Base-by-base conservation (phyloP, 2,329 filamentous ascomycete genomes). In the Dactylella cylindrospora region DNA sequence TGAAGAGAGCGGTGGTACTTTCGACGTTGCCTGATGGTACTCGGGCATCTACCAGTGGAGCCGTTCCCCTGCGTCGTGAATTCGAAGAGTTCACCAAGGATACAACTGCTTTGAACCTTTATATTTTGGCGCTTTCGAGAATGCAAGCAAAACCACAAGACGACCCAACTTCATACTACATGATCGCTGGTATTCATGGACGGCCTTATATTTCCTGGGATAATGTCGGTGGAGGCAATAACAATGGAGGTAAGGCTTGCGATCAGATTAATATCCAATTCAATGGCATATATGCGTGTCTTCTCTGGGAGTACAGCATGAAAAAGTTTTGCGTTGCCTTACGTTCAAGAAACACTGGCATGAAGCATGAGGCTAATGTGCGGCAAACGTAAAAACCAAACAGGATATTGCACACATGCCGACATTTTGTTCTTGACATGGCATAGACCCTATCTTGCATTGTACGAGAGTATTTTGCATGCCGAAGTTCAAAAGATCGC, bases 181-280 rank as follows among this genome's bases (percentile, higher is more conserved):
- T 88, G 69, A 79, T 94, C 67, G 80, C 85, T 60, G 86, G 88
- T 87, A 88, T 95, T 67, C 89, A 95, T 72, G 89, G 88, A 46
- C 59, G 52, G 35, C 59, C 59, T 19, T 64, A 57, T 12, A 36
- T 64, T 12, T 31, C 59, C 17, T 64, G 59, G 59, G 59, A 64
- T 22, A 39, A 28, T 17, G 57, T 62, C 17, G 33, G 12, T 8
- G 57, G 57, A 29, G 57, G 57, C 36, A 54, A 62, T 38, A 61
- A 61, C 35, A 32, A 45, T 38, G 57, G 57, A 32, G 57, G 36
- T 40, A 40, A 9, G 36, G n/a, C 12, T 6, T 35, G n/a, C 5
- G 32, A 15, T 35, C n/a, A n/a, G n/a, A n/a, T n/a, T n/a, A n/a
- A n/a, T n/a, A n/a, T n/a, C n/a, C n/a, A n/a, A n/a, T n/a, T n/a